Evolutionary conservation across 495 filamentous ascomycete species (phyloP).

Genomic region (Penicillium mononematosum): DNA sequence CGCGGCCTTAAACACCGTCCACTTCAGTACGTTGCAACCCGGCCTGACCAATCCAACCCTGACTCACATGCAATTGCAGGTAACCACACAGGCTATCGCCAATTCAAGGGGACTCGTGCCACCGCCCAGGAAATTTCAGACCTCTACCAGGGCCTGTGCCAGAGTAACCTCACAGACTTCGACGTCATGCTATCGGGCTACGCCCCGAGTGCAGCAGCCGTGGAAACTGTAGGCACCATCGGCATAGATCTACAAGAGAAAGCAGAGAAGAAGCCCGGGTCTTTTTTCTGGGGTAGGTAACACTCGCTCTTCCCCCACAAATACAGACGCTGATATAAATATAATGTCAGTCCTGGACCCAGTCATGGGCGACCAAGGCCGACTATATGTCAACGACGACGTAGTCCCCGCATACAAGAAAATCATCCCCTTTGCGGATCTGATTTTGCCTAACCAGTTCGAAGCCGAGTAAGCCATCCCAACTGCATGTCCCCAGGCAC

Average conservation of each 20-base stretch:
- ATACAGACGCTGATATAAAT: slow-evolving; percentile 9
- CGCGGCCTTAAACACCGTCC: slow-evolving; percentile 87
- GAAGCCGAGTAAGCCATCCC: slow-evolving; percentile 75
- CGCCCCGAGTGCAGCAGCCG: slow-evolving; percentile 76
- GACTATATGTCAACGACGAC: slow-evolving; percentile 83
- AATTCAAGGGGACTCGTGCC: slow-evolving; percentile 77
- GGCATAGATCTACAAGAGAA: slow-evolving; percentile 73
- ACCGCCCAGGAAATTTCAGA: slow-evolving; percentile 80
- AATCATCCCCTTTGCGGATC: slow-evolving; percentile 74
- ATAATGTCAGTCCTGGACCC: slow-evolving; percentile 73
- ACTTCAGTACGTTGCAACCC: slow-evolving; percentile 71
- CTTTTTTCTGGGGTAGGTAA: slow-evolving; percentile 81
- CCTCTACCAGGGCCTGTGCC: slow-evolving; percentile 78
- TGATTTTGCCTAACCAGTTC: slow-evolving; percentile 95
- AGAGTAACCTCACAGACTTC: slow-evolving; percentile 79
- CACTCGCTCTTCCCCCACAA: neutral
- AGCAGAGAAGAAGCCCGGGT: slow-evolving; percentile 60
- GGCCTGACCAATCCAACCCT: neutral
- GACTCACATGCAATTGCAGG: slow-evolving; percentile 47
- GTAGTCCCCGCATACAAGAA: slow-evolving; percentile 88
- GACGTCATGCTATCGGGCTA: slow-evolving; percentile 93
- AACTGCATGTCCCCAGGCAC: neutral
- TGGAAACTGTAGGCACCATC: slow-evolving; percentile 81
- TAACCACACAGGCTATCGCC: slow-evolving; percentile 89
- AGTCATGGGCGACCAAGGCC: slow-evolving; percentile 95